A percentile compares a stretch with the other conserved stretches of the same genome.
phyloP scores from a whole-genome alignment of 768 basidiomycete genomes.

The Leucocoprinus leucothites region DNA sequence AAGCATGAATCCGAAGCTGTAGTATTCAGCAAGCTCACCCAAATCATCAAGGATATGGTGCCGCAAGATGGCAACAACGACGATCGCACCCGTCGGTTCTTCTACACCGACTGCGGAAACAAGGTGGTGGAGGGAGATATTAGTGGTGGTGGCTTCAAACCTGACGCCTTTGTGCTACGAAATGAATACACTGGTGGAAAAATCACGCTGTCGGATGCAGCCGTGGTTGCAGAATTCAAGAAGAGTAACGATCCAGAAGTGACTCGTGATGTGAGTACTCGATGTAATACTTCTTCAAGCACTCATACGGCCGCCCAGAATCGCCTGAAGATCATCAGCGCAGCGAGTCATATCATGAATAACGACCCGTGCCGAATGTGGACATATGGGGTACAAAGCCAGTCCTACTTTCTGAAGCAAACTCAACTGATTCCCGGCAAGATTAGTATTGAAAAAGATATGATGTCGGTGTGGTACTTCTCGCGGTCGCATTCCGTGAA shows the following conservation, averaged over 20 bases:
- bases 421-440: not conserved
- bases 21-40: not conserved
- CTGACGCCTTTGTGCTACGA: not conserved
- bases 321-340: not conserved
- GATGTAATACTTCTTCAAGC: not conserved
- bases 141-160: not conserved
- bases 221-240: not conserved
- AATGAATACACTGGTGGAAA: not conserved
- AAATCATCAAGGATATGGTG: not conserved
- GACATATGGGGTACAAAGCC: not conserved
- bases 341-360: not conserved
- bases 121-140: not conserved
- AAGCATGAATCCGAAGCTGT: not conserved
- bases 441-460: not conserved
- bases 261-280: not conserved
- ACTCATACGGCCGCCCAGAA: not conserved
- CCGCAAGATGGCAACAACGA: not conserved
- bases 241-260: not conserved
- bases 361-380: slow-evolving; percentile 1
- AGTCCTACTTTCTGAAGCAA: rapidly evolving
- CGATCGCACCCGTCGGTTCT: not conserved
- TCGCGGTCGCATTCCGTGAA: slow-evolving; percentile 5
- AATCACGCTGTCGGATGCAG: not conserved
- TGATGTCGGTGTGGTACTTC: slow-evolving; percentile 5
- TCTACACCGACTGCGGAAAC: not conserved